A percentile compares a stretch with the other conserved stretches of the same genome.
phyloP scores from a whole-genome alignment of 192 early-diverging fungal genomes.

The Backusella morwellensis region DNA sequence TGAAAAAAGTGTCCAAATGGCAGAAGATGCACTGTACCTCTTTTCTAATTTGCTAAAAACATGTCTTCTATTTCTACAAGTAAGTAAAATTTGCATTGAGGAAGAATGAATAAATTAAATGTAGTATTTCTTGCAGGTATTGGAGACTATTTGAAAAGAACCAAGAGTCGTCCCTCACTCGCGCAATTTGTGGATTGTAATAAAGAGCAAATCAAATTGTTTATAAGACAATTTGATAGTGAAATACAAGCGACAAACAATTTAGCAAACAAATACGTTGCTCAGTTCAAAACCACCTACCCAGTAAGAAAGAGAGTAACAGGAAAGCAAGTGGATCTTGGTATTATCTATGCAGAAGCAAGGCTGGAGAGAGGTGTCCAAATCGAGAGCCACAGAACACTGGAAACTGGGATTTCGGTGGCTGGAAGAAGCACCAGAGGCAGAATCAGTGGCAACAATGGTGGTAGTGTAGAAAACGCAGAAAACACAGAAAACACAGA shows the following conservation, averaged over 20 bases:
- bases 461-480: neutral
- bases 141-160: neutral
- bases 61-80: conserved; percentile 2
- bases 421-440: neutral
- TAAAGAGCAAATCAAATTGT: neutral
- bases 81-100: neutral
- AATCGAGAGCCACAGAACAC: neutral
- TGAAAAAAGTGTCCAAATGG: neutral
- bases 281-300: neutral
- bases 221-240: conserved; percentile 4
- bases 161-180: neutral
- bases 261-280: neutral
- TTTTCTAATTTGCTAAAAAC: neutral
- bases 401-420: neutral
- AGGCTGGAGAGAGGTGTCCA: neutral
- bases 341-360: neutral
- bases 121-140: neutral
- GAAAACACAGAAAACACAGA: too few relatives aligned
- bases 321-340: neutral
- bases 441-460: neutral
- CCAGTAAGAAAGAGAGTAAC: neutral
- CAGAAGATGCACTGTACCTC: neutral
- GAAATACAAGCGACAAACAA: neutral
- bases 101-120: neutral
- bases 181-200: neutral